Conservation (phyloP, 148 eudicot species). For the Nyssa sinensis region DNA sequence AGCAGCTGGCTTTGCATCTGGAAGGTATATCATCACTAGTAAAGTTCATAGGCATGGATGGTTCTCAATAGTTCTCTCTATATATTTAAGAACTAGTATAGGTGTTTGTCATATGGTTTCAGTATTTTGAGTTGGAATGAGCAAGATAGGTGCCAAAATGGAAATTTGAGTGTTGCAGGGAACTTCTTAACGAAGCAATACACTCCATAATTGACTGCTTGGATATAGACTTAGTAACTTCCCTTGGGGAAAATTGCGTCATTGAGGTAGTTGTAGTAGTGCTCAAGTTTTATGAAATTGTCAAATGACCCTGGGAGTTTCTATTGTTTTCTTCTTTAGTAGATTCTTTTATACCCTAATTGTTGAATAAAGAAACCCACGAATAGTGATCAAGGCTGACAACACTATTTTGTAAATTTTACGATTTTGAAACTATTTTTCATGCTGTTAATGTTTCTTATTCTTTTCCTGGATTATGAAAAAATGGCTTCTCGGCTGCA, state of each 20-base stretch:
- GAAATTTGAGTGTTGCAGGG: background rate
- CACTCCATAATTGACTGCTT: background rate
- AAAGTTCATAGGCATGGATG: background rate
- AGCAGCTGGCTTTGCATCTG: conserved; percentile 88
- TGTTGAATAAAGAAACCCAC: background rate
- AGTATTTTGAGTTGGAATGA: background rate
- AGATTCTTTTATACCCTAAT: background rate
- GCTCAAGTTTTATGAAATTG: conserved; percentile 2
- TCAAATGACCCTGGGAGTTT: background rate
- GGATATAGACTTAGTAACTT: background rate
- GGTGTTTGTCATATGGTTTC: background rate
- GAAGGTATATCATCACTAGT: conserved; percentile 49
- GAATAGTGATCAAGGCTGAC: background rate
- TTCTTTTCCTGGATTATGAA: background rate
- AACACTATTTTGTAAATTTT: too few species aligned
- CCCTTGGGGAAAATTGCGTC: background rate
- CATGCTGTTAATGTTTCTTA: background rate
- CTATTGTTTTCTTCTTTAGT: background rate
- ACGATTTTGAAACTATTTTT: background rate
- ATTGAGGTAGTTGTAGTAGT: background rate
- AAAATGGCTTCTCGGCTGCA: conserved; percentile 28
- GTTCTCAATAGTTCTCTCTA: background rate
- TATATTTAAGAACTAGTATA: background rate
- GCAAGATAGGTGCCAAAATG: background rate
- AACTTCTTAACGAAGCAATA: background rate